These are phyloP conservation scores for Rhodamnia argentea DNA, from an alignment of 345 rosid genomes.

Conservation along the genomic window DNA sequence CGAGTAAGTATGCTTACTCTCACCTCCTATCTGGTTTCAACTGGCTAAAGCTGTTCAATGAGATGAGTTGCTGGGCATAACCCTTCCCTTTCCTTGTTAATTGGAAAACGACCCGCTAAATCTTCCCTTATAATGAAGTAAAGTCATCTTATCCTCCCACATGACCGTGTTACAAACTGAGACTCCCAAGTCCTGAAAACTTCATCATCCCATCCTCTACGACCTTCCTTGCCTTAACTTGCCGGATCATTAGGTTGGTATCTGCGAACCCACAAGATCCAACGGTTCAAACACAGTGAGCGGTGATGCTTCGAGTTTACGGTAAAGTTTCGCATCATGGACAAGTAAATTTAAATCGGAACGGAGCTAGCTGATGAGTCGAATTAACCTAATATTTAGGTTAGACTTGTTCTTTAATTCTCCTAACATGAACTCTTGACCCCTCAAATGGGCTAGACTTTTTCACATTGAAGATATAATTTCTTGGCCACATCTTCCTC, in stretches of 20 bases:
- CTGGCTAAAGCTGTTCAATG: not conserved
- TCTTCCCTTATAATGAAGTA: not conserved
- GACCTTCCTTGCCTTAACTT: not conserved
- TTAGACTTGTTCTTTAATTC: not conserved
- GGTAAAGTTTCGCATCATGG: not conserved
- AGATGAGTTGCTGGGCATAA: not conserved
- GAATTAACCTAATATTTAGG: not conserved
- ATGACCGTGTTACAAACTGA: not conserved
- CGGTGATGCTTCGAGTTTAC: not conserved
- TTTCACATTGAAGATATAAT: not conserved
- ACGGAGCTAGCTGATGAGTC: accelerated
- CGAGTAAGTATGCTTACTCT: not conserved
- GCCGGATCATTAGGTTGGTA: not conserved
- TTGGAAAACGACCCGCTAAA: not conserved
- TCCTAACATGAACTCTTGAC: not conserved
- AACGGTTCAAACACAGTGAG: accelerated
- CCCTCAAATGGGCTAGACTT: not conserved
- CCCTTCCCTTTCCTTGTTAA: not conserved
- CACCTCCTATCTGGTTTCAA: not conserved
- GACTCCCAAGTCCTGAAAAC: not conserved
- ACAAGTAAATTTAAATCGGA: not conserved
- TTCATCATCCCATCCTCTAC: not conserved
- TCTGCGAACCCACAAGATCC: not conserved
- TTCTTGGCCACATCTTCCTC: not conserved
- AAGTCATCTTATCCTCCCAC: not conserved